These are phyloP conservation scores for Ceratocystis albifundus DNA, from an alignment of 2,329 filamentous ascomycete species.

Conservation along the genomic window DNA sequence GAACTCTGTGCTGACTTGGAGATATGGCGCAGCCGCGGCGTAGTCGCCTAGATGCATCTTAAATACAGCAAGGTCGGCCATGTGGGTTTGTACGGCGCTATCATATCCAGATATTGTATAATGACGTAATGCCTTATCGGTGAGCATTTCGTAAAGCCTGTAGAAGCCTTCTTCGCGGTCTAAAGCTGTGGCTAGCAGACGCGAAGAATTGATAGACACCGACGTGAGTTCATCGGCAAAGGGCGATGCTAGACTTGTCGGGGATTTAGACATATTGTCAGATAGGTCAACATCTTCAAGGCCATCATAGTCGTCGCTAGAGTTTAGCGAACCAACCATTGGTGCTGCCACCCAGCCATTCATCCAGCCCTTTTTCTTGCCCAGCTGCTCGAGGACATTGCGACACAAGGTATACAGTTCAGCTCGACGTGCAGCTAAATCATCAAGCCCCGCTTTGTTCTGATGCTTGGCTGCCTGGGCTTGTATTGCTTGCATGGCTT, in stretches of 20 bases:
- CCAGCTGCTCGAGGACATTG: conserved; percentile 64
- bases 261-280: conserved; percentile 30
- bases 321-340: conserved; percentile 35
- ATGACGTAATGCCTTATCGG: conserved; percentile 70
- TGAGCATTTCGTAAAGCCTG: conserved; percentile 61
- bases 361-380: conserved; percentile 60
- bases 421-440: conserved; percentile 69
- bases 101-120: conserved; percentile 67
- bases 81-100: conserved; percentile 63
- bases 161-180: conserved; percentile 54
- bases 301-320: conserved; percentile 33
- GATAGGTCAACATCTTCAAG: conserved; percentile 50
- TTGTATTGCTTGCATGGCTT: conserved; percentile 32
- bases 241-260: conserved; percentile 14
- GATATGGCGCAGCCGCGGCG: conserved; percentile 60
- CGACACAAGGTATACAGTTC: conserved; percentile 72
- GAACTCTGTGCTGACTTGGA: conserved; percentile 64
- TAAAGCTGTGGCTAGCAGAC: conserved; percentile 49
- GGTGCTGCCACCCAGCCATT: conserved; percentile 60
- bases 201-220: conserved; percentile 40
- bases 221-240: conserved; percentile 17
- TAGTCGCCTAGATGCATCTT: conserved; percentile 70
- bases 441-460: conserved; percentile 57
- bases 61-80: conserved; percentile 75
- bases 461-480: conserved; percentile 35